A percentile compares a stretch with the other conserved stretches of the same genome.
These are phyloP conservation scores for Cutaneotrichosporon curvatum DNA, from an alignment of 1,284 basidiomycete species.

Conservation along the genomic window DNA sequence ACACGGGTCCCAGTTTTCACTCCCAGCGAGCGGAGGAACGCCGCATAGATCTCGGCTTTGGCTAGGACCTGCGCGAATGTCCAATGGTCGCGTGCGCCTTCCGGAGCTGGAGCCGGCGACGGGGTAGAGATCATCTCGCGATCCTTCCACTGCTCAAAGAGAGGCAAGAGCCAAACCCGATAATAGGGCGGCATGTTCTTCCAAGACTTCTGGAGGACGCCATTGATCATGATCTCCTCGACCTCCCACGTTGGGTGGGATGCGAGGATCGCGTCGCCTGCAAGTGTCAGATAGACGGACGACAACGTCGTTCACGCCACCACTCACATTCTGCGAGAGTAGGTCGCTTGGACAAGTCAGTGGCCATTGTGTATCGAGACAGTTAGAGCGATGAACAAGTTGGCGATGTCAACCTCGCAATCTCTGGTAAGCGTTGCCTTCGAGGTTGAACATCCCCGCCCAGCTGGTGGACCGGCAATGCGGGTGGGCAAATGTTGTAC, in stretches of 20 bases:
- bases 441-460: too few relatives aligned
- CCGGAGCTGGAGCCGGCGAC: neutral
- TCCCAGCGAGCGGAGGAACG: slow-evolving; percentile 1
- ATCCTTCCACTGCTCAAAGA: neutral
- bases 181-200: slow-evolving; percentile 6
- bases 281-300: neutral
- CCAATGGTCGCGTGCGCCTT: neutral
- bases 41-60: neutral
- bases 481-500: too few relatives aligned
- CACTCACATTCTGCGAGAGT: slow-evolving; percentile 2
- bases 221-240: slow-evolving; percentile 2
- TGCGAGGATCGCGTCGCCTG: slow-evolving; percentile 7
- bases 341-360: neutral
- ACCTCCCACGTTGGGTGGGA: slow-evolving; percentile 9
- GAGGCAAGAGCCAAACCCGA: neutral
- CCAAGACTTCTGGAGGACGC: slow-evolving; percentile 8
- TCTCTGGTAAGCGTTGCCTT: too few relatives aligned
- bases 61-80: neutral
- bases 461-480: too few relatives aligned
- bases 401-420: too few relatives aligned
- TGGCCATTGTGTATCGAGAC: too few relatives aligned
- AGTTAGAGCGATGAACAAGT: too few relatives aligned
- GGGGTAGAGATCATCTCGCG: neutral
- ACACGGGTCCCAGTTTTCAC: slow-evolving; percentile 1
- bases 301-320: neutral